phyloP scores from a whole-genome alignment of 371 early-diverging fungal species.

The Circinella umbellata region DNA sequence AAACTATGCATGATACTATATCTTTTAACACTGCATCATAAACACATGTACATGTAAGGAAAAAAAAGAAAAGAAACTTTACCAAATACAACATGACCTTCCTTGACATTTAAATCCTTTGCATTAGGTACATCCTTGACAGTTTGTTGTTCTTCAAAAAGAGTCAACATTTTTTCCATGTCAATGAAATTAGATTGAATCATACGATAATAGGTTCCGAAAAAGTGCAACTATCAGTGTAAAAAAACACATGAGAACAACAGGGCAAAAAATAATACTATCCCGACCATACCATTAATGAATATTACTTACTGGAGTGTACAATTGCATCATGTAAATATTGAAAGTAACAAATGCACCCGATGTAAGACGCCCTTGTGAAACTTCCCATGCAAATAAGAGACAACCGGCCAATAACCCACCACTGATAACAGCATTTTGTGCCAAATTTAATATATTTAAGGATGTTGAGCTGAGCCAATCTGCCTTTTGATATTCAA shows the following conservation, averaged over 20 bases:
- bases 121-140: slow-evolving; percentile 67
- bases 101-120: slow-evolving; percentile 48
- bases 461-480: slow-evolving; percentile 72
- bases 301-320: slow-evolving; percentile 60
- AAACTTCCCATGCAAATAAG: slow-evolving; percentile 80
- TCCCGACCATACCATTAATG: not conserved
- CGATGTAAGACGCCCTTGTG: slow-evolving; percentile 70
- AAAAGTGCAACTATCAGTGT: slow-evolving; percentile 29
- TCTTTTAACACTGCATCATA: too few species aligned
- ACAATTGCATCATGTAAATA: slow-evolving; percentile 83
- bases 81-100: slow-evolving; percentile 74
- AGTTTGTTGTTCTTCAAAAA: slow-evolving; percentile 77
- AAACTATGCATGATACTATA: too few species aligned
- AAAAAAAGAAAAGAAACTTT: slow-evolving; percentile 4
- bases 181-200: slow-evolving; percentile 88
- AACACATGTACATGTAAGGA: not conserved
- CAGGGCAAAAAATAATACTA: too few species aligned
- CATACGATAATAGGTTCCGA: slow-evolving; percentile 61
- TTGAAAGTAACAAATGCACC: slow-evolving; percentile 91
- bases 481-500: slow-evolving; percentile 83
- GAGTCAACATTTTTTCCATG: slow-evolving; percentile 92
- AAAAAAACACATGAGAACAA: too few species aligned
- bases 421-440: slow-evolving; percentile 82
- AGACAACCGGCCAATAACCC: slow-evolving; percentile 82
- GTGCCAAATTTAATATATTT: slow-evolving; percentile 81